These are phyloP conservation scores for Phlebiopsis flavidoalba DNA, from an alignment of 768 basidiomycete species.

Conservation along the genomic window DNA sequence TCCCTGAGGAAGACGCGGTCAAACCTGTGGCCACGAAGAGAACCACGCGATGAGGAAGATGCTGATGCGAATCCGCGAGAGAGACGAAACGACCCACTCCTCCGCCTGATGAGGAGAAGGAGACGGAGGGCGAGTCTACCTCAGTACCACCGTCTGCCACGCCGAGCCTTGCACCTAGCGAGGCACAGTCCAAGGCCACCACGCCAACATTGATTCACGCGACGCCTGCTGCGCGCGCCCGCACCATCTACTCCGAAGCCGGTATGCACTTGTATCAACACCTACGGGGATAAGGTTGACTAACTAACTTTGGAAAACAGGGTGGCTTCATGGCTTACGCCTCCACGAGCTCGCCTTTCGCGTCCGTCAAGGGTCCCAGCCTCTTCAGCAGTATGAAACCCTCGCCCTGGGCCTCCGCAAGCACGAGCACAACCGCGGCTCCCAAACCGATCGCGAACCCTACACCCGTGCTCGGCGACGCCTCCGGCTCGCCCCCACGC, in stretches of 20 bases:
- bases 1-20: slow-evolving; percentile 4
- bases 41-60: slow-evolving; percentile 56
- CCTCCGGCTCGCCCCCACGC: slow-evolving; percentile 19
- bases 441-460: slow-evolving; percentile 3
- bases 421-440: slow-evolving; percentile 2
- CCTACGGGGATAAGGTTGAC: slow-evolving; percentile 3
- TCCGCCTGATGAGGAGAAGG: slow-evolving; percentile 48
- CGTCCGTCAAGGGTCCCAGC: slow-evolving; percentile 66
- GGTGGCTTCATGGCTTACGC: slow-evolving; percentile 80
- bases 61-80: slow-evolving; percentile 52
- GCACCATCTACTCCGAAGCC: slow-evolving; percentile 35
- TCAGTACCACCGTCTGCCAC: background rate
- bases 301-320: slow-evolving; percentile 27
- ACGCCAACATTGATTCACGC: background rate
- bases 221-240: slow-evolving; percentile 2
- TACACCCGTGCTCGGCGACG: slow-evolving; percentile 10
- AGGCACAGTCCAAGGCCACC: background rate
- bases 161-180: background rate
- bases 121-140: slow-evolving; percentile 4
- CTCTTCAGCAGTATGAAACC: slow-evolving; percentile 30
- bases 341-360: slow-evolving; percentile 68
- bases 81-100: slow-evolving; percentile 51
- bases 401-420: slow-evolving; percentile 17
- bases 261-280: slow-evolving; percentile 31
- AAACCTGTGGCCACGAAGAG: slow-evolving; percentile 40